phyloP scores from a whole-genome alignment of 2,329 filamentous ascomycete species.

The Biscogniauxia mediterranea region DNA sequence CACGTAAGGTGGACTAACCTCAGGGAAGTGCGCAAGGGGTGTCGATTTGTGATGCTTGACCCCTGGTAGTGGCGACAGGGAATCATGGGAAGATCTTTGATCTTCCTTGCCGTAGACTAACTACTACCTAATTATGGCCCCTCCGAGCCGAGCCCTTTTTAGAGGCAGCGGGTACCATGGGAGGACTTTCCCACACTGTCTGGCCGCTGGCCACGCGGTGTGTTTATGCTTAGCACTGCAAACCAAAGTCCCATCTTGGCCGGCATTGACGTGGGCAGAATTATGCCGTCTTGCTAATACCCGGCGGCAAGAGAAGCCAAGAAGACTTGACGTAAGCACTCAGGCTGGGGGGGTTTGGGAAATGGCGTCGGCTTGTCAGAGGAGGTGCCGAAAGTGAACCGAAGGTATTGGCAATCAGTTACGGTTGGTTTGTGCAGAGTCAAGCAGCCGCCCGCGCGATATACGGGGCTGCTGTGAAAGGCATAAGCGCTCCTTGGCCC shows the following conservation, averaged over 20 bases:
- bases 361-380: slow-evolving; percentile 1
- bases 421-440: slow-evolving; percentile 7
- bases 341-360: not conserved
- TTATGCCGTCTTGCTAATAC: slow-evolving; percentile 7
- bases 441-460: slow-evolving; percentile 11
- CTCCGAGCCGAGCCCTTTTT: slow-evolving; percentile 1
- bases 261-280: slow-evolving; percentile 14
- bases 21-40: slow-evolving; percentile 30
- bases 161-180: slow-evolving; percentile 18
- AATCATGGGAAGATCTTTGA: slow-evolving; percentile 31
- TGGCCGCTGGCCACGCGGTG: slow-evolving; percentile 10
- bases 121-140: slow-evolving; percentile 13
- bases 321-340: not conserved
- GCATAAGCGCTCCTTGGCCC: slow-evolving; percentile 8
- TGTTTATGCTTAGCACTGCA: slow-evolving; percentile 16
- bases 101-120: slow-evolving; percentile 29
- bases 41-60: slow-evolving; percentile 28
- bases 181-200: slow-evolving; percentile 16
- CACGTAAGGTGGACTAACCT: slow-evolving; percentile 29
- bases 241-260: slow-evolving; percentile 5
- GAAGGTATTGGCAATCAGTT: not conserved
- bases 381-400: not conserved
- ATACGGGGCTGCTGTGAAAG: slow-evolving; percentile 12
- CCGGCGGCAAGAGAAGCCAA: not conserved
- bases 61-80: slow-evolving; percentile 27